Evolutionary conservation across 352 stramenopile genomes (phyloP), one percentile per base, ranked within the genome.

Genomic region (Globisporangium abappressorium): DNA sequence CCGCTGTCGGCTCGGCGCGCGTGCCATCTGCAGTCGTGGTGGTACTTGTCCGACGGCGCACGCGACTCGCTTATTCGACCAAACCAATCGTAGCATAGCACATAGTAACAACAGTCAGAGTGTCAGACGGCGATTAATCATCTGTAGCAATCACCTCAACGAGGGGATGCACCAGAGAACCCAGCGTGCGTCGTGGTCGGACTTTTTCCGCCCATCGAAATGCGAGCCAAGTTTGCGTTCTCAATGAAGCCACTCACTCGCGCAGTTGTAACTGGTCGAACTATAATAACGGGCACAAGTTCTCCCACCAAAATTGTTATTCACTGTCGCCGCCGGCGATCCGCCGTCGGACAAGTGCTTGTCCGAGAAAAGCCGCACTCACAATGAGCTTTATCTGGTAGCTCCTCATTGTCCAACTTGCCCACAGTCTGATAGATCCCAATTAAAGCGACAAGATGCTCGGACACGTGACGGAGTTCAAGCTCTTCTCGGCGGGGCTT

Each of bases 401-500:
- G 46, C 36, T 26, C 24, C 24, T 26, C 24, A 26, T 26, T 26
- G 24, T 26, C 24, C 24, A 26, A 26, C 24, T 26, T 26, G 24
- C 24, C 24, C 24, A 26, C 24, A 26, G 24, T n/a, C n/a, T 1
- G 0, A 46, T 20, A 18, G 38, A 1, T 11, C 5, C 12, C 38
- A 20, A 46, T 9, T 6, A 8, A 22, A 51, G n/a, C 22, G 7
- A 4, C 60, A 59, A 22, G 5, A 47, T 65, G 47, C 46, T 90
- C 80, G 68, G 83, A 28, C 53, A 72, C 36, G 70, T 90, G 22
- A 71, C 76, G 46, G 61, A 76, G 41, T 95, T 95, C 78, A 95
- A 93, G 68, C 68, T 92, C 28, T 70, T 79, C 5, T 72, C 87
- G 5, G 78, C 76, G 49, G 64, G 77, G 33, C 76, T 84, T 41